Base-by-base conservation (phyloP, 805 yeast species). In the Pichia occidentalis region DNA sequence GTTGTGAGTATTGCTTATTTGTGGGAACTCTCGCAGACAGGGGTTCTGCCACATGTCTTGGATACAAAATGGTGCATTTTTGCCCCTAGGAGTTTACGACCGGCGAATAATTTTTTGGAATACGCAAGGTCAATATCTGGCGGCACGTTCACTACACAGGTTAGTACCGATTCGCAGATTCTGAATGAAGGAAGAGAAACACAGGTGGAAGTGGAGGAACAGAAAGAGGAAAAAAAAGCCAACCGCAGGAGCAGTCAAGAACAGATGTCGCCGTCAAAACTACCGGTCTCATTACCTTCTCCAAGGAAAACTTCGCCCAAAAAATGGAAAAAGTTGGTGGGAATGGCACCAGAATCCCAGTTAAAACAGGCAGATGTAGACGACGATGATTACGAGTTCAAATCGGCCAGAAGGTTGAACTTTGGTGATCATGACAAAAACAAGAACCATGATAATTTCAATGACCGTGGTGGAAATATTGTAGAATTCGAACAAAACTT, bases 1-100 rank as follows among this genome's bases (percentile, higher is more conserved):
- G 68, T 78, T n/a, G 70, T 75, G 0, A 69, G 81, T 0, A 42
- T 71, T 2, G 70, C 74, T 0, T 78, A 65, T 45, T 37, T 78
- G 4, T 76, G 80, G 73, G 75, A 74, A 45, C 55, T 67, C 7
- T 50, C 72, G 22, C 64, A 67, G 36, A 40, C 44, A 5, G 67
- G 68, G 1, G 34, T 38, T 1, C 44, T 53, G 11, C 74, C 75
- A 7, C 64, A 65, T 32, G 47, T 76, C 2, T 50, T 64, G 37
- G 70, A 73, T 39, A 57, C 63, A 18, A 53, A 59, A 25, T 76
- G 82, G 81, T 75, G 83, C 49, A 54, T 77, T 2, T 74, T 63
- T 53, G 75, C 74, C 2, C 60, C 60, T 4, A 39, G 46, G 29
- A 40, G 35, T n/a, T 30, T 47, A 8, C 43, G 34, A 17, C 56